Conservation (phyloP, 2,329 filamentous ascomycete genomes). For the Hortaea sp. region DNA sequence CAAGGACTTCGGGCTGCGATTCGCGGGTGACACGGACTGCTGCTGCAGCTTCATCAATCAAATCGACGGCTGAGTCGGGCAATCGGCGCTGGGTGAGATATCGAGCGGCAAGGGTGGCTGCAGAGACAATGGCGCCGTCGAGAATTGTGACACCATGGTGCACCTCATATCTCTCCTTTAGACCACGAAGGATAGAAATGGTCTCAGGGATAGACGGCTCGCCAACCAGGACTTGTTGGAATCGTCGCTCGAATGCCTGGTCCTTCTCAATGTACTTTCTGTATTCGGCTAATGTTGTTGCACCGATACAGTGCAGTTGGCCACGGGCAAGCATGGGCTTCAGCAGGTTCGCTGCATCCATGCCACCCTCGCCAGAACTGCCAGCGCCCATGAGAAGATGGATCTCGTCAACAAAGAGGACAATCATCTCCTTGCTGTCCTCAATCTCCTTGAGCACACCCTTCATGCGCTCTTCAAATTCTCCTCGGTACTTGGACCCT, state of each 20-base stretch:
- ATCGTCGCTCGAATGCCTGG: constrained; percentile 92
- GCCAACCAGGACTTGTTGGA: constrained; percentile 96
- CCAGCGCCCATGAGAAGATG: constrained; percentile 97
- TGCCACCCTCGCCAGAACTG: constrained; percentile 86
- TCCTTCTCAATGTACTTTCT: constrained; percentile 99
- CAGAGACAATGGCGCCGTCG: constrained; percentile 82
- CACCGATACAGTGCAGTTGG: constrained; percentile 94
- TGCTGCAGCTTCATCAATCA: constrained; percentile 92
- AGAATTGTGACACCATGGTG: constrained; percentile 97
- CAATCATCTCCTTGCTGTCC: constrained; percentile 89
- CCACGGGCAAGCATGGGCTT: constrained; percentile 98
- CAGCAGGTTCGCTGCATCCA: constrained; percentile 95
- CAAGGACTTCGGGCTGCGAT: constrained; percentile 90
- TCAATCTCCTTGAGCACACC: constrained; percentile 95
- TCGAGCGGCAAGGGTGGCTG: constrained; percentile 82
- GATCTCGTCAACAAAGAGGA: constrained; percentile 97
- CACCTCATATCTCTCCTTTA: constrained; percentile 97
- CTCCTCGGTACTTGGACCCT: constrained; percentile 95
- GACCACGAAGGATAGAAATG: constrained; percentile 91
- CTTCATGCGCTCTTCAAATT: constrained; percentile 99
- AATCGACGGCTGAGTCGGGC: constrained; percentile 91
- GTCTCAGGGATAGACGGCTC: constrained; percentile 84
- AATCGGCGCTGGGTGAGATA: constrained; percentile 86
- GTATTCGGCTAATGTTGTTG: constrained; percentile 90
- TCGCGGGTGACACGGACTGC: constrained; percentile 93